Evolutionary conservation across 225 moss, liverwort and hornwort species (phyloP).

Genomic region (Anthoceros angustus): DNA sequence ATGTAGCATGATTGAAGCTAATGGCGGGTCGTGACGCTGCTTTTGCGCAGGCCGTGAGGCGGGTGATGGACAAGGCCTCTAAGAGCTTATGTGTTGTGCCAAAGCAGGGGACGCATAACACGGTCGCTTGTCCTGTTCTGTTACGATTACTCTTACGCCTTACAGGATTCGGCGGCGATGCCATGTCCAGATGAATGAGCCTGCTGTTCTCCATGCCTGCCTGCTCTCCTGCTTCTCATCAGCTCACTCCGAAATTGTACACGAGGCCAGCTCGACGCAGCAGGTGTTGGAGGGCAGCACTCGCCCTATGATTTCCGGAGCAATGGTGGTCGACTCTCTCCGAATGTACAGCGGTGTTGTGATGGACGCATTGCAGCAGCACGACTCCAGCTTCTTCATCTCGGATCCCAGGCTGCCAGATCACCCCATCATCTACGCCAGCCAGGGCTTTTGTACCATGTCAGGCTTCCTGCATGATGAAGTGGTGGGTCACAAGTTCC

Average conservation of each 20-base stretch:
- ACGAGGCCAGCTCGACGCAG: background rate
- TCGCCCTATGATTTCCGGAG: background rate
- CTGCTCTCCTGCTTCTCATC: background rate
- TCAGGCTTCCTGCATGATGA: background rate
- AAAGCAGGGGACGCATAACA: background rate
- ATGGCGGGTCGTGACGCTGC: too few species aligned
- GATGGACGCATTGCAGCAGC: conserved; percentile 1
- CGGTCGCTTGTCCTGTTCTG: background rate
- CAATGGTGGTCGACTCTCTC: background rate
- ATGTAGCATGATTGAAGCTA: too few species aligned
- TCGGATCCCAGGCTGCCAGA: background rate
- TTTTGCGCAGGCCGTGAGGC: background rate
- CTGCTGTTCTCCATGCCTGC: background rate
- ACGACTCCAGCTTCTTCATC: background rate
- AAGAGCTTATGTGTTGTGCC: background rate
- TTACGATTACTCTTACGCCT: background rate
- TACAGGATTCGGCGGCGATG: background rate
- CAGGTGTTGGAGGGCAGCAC: background rate
- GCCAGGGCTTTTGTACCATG: background rate
- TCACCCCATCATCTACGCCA: background rate
- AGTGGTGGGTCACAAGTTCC: background rate
- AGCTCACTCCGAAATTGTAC: too few species aligned
- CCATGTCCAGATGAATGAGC: background rate
- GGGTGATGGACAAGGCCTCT: background rate
- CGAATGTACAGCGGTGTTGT: background rate